Percentiles rank a stretch among this genome's conserved stretches.
Conservation (phyloP, 805 yeast species). For the Jamesozyma piceae region DNA sequence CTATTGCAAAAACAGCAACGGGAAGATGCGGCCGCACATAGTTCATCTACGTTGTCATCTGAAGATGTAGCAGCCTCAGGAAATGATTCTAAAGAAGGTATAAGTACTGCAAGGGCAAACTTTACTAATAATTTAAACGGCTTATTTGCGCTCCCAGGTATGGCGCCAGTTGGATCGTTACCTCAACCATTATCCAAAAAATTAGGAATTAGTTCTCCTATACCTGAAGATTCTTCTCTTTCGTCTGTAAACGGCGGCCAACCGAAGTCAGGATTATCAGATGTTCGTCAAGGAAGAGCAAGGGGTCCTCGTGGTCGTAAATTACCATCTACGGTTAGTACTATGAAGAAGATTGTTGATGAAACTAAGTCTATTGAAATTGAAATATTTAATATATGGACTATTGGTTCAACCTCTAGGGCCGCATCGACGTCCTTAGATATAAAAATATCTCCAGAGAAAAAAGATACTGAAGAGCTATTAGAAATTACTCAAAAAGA, state of each 20-base stretch:
- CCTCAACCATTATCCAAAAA: constrained; percentile 19
- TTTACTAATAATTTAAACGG: constrained; percentile 56
- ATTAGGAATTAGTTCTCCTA: constrained; percentile 5
- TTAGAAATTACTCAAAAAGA: background rate
- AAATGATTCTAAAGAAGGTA: background rate
- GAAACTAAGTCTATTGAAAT: constrained; percentile 12
- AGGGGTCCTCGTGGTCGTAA: constrained; percentile 70
- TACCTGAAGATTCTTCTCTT: background rate
- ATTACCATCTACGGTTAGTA: constrained; percentile 46
- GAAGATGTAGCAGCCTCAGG: constrained; percentile 23
- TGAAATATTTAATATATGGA: constrained; percentile 21
- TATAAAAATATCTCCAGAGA: background rate
- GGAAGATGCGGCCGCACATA: constrained; percentile 36
- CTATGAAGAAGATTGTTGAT: constrained; percentile 25
- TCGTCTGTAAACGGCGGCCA: background rate
- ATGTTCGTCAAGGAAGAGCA: constrained; percentile 37
- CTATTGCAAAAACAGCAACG: constrained; percentile 50
- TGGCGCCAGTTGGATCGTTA: constrained; percentile 28
- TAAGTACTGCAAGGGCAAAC: constrained; percentile 22
- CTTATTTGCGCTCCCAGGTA: constrained; percentile 49
- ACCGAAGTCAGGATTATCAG: constrained; percentile 1
- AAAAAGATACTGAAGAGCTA: background rate
- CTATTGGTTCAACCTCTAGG: constrained; percentile 1
- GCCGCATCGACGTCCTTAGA: background rate
- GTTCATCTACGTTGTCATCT: background rate